These are phyloP conservation scores for Auricularia cornea DNA, from an alignment of 768 basidiomycete genomes.

Conservation along the genomic window DNA sequence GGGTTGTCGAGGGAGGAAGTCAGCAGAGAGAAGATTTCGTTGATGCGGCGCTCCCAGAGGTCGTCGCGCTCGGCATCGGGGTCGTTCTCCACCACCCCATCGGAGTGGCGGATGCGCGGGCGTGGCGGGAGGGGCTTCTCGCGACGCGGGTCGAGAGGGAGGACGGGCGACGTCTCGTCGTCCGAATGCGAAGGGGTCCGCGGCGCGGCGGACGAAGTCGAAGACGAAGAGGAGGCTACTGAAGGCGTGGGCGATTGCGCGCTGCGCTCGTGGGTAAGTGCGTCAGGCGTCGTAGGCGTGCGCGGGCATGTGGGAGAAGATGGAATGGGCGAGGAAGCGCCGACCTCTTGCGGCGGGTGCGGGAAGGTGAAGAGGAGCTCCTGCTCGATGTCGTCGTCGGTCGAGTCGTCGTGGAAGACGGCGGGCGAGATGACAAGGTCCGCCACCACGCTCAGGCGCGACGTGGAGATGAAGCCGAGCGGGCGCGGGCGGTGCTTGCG, in stretches of 20 bases:
- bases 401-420: neutral
- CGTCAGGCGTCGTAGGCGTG: neutral
- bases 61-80: neutral
- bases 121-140: neutral
- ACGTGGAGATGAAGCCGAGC: neutral
- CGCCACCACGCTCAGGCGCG: neutral
- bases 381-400: neutral
- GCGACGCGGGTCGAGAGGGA: neutral
- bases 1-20: neutral
- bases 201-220: neutral
- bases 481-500: conserved; percentile 1
- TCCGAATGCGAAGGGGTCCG: neutral
- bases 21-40: neutral
- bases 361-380: neutral
- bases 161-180: neutral
- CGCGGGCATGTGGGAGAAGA: neutral
- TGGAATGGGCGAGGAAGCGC: neutral
- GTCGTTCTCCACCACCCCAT: neutral
- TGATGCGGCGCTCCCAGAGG: neutral
- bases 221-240: neutral
- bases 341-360: neutral
- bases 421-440: neutral
- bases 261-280: neutral
- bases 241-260: neutral
- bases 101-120: neutral